Percentiles rank a stretch among this genome's conserved stretches.
phyloP scores from a whole-genome alignment of 148 eudicot genomes.

The Oxyria digyna region DNA sequence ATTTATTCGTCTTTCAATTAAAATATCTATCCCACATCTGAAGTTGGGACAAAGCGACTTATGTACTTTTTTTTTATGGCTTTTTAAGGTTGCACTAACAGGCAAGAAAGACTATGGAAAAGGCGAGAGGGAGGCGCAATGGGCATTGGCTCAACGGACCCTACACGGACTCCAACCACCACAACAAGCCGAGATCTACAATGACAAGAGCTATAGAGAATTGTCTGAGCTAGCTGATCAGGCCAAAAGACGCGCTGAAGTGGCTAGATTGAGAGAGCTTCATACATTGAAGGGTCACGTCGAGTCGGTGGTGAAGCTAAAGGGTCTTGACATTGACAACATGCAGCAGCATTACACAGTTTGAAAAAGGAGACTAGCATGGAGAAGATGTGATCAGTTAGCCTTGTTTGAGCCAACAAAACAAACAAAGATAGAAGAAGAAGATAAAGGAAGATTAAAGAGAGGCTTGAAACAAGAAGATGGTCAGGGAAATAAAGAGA shows the following conservation, averaged over 20 bases:
- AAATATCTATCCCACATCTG: too few relatives aligned
- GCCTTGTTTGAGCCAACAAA: not conserved
- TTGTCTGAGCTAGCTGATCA: slow-evolving; percentile 67
- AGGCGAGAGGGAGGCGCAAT: slow-evolving; percentile 76
- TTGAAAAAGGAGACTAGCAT: not conserved
- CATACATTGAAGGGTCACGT: slow-evolving; percentile 24
- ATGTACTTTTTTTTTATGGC: not conserved
- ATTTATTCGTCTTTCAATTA: not conserved
- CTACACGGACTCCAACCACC: slow-evolving; percentile 60
- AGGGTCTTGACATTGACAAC: slow-evolving; percentile 20
- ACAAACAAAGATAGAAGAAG: not conserved
- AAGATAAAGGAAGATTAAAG: not conserved
- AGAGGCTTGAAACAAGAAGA: not conserved
- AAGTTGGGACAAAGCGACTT: too few relatives aligned
- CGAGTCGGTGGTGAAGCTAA: slow-evolving; percentile 22
- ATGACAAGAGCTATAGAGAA: slow-evolving; percentile 53
- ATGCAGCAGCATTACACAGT: slow-evolving; percentile 25
- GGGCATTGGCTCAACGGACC: slow-evolving; percentile 69
- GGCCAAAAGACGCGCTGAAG: slow-evolving; percentile 74
- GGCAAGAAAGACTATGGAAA: slow-evolving; percentile 58
- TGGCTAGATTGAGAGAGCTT: slow-evolving; percentile 38
- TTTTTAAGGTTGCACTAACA: slow-evolving; percentile 54
- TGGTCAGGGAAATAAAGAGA: slow-evolving; percentile 1
- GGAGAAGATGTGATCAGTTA: not conserved
- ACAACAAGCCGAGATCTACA: slow-evolving; percentile 21